phyloP scores from a whole-genome alignment of 495 filamentous ascomycete genomes.

The Talaromyces borbonicus region DNA sequence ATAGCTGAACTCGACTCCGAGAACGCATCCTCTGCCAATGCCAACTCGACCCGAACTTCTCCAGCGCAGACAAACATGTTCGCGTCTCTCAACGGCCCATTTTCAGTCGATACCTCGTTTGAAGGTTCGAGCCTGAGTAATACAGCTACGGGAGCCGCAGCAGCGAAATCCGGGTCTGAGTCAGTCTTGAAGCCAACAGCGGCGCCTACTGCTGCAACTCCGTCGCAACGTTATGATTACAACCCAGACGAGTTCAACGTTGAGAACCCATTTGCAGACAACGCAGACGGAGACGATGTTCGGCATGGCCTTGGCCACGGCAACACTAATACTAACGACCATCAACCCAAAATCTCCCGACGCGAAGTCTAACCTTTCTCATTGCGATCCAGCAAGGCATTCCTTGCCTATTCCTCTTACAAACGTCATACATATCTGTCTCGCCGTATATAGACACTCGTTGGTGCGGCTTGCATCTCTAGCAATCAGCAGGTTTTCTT shows the following conservation, averaged over 20 bases:
- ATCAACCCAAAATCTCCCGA: not conserved
- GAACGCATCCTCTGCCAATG: not conserved
- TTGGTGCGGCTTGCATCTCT: no score
- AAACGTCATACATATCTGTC: no score
- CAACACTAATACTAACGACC: not conserved
- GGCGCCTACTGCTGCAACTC: not conserved
- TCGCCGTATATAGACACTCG: no score
- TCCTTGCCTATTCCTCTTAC: no score
- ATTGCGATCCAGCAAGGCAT: no score
- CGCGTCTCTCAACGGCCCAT: conserved; percentile 1
- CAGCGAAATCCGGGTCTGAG: no score
- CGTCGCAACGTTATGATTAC: conserved; percentile 23
- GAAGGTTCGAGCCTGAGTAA: no score
- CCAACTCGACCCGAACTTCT: conserved; percentile 4
- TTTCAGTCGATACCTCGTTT: conserved; percentile 6
- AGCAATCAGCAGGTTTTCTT: no score
- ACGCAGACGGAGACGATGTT: conserved; percentile 1
- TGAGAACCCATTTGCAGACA: conserved; percentile 38
- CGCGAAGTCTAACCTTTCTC: not conserved
- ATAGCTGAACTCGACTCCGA: not conserved
- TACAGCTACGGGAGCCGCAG: no score
- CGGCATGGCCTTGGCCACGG: not conserved
- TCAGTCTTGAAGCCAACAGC: not conserved
- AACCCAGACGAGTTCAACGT: conserved; percentile 35
- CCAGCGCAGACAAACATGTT: no score